Base-by-base conservation (phyloP, 805 yeast genomes). In the Ogataea nonfermentans region DNA sequence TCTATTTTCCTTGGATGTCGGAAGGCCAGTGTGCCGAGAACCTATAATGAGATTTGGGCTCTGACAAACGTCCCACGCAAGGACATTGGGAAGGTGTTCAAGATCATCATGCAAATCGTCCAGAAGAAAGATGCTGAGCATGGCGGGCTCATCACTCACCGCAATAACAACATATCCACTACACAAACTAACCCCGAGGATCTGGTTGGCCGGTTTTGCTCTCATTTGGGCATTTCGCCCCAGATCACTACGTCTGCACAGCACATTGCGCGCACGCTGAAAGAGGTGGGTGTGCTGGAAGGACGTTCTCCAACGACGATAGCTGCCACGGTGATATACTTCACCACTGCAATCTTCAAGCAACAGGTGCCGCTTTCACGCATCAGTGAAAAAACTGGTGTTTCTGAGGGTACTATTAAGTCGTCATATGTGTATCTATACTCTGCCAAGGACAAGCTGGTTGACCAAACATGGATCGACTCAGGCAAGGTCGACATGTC, bases 231-330 rank as follows among this genome's bases (percentile, higher is more conserved):
- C 43, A 72, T 93, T 41, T 71, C 80, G 14, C 80, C 88, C 47
- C 88, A 80, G 63, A 82, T 90, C 31, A 82, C 96, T 14, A 86
- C 88, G 47, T 91, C 95, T 8, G 95, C 98, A 2, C 97, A 91
- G 63, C 77, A 83, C 55, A 88, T 93, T 51, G 96, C 97, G 2
- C 79, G 88, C 58, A 75, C 83, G 49, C 88, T 95, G 56, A 85
- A 87, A 57, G 95, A 86, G 47, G 82, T 84, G 46, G 96, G 97
- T 40, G 95, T 91, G 26, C 72, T 93, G 56, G 97, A 95, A 12
- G 98, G 99, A 54, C 77, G 96, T 51, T 86, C 96, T 3, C 99
- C 99, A 20, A 90, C 90, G 39, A 91, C 99, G 25, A 88, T 93
- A 57, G 97, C 98, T 0, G 98, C 98, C 6, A 95, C 97, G 1